Conservation (phyloP, 2,329 filamentous ascomycete species). For the Claviceps purpurea region DNA sequence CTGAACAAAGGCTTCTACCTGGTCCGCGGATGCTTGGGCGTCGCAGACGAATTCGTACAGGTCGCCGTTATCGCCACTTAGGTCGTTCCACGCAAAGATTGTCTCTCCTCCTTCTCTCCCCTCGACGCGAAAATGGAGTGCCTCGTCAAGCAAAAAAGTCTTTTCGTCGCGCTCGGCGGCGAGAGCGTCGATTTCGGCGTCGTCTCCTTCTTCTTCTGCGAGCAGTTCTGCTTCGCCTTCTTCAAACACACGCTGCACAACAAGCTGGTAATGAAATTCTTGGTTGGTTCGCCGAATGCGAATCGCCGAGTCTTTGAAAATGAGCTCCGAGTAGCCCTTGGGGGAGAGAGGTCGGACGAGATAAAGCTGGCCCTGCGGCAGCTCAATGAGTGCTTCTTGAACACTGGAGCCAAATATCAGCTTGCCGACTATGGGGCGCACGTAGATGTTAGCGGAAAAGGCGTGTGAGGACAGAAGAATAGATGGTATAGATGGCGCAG, state of each 20-base stretch:
- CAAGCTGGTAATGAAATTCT: constrained; percentile 94
- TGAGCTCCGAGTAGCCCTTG: constrained; percentile 96
- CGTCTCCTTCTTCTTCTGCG: constrained; percentile 78
- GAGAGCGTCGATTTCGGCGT: constrained; percentile 63
- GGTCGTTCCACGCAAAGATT: constrained; percentile 85
- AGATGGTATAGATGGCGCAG: not conserved
- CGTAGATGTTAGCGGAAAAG: not conserved
- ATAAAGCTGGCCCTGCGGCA: constrained; percentile 92
- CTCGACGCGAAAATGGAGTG: constrained; percentile 75
- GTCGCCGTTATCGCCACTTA: constrained; percentile 86
- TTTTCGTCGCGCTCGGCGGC: constrained; percentile 86
- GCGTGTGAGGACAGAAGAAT: too few relatives aligned
- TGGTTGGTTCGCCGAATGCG: constrained; percentile 86
- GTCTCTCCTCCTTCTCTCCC: constrained; percentile 67
- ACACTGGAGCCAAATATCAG: constrained; percentile 77
- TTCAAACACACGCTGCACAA: constrained; percentile 91
- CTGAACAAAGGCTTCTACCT: constrained; percentile 68
- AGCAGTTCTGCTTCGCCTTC: constrained; percentile 90
- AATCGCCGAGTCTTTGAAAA: constrained; percentile 93
- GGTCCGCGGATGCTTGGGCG: constrained; percentile 49
- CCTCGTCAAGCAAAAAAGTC: constrained; percentile 88
- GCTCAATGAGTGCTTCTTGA: constrained; percentile 87
- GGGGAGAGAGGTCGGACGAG: constrained; percentile 89
- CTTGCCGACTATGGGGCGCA: constrained; percentile 56
- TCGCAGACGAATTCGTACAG: constrained; percentile 98